Evolutionary conservation across 164 flowering plant species (phyloP).

Genomic region (Dillenia turbinata): DNA sequence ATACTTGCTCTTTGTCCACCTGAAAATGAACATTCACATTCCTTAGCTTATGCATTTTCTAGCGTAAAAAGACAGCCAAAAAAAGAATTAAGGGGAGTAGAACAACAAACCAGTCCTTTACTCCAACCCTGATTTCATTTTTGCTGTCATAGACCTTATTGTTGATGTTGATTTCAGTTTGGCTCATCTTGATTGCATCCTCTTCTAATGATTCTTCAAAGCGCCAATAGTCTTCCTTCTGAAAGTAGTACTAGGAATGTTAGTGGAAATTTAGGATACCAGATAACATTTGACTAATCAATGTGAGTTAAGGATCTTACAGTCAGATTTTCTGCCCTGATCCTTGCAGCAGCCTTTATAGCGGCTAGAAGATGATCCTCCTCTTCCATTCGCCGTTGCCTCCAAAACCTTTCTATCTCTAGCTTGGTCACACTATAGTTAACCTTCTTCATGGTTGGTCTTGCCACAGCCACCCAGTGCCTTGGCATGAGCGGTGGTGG

Average conservation of each 20-base stretch:
- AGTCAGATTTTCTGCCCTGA: constrained; percentile 51
- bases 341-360: constrained; percentile 73
- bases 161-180: constrained; percentile 7
- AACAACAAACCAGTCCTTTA: constrained; percentile 63
- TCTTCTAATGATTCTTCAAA: constrained; percentile 49
- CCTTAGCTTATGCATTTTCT: background rate
- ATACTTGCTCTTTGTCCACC: constrained; percentile 93
- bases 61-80: background rate
- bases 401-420: constrained; percentile 74
- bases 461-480: background rate
- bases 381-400: constrained; percentile 52
- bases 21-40: constrained; percentile 15
- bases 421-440: constrained; percentile 48
- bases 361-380: constrained; percentile 78
- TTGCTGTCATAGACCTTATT: constrained; percentile 5
- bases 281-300: background rate
- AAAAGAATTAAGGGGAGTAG: background rate
- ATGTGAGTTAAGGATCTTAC: constrained; percentile 26
- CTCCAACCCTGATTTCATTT: constrained; percentile 55
- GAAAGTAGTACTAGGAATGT: background rate
- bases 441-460: constrained; percentile 1
- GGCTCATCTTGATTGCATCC: background rate
- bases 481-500: constrained; percentile 28
- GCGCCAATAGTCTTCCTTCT: constrained; percentile 59
- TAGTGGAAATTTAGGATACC: background rate